Evolutionary conservation across 23 red algal species (phyloP), one percentile per base, ranked within the genome.

Genomic region (Agarophyton chilense): DNA sequence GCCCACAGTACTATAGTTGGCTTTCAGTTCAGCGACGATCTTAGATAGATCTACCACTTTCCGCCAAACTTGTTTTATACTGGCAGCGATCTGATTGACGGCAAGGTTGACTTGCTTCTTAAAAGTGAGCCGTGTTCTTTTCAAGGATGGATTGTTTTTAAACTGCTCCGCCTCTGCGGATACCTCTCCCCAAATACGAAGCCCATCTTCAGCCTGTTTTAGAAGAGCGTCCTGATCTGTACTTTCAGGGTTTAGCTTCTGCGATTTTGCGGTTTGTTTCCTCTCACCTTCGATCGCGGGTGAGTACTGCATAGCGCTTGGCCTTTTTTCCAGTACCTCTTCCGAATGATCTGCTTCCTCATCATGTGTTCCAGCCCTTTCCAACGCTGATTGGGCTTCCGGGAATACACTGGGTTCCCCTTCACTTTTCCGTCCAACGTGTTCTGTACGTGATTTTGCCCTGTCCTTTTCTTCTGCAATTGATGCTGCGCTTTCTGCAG

Each of bases 81-180:
- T 89, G 19, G 66, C 95, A 36, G 95, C 81, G 36, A 93, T 90
- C 76, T 97, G 89, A 66, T 97, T 97, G n/a, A 94, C 82, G 17
- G 77, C 83, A 40, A 88, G 81, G 40, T 93, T 97, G 24, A 97
- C 50, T 44, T 44, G 47, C 43, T 97, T 97, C 74, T 94, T 97
- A 31, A 93, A 49, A 24, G 46, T 65, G 39, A 97, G 82, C 44
- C 95, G 84, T 43, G 25, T 35, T 54, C 54, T 81, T 45, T 83
- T 83, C 40, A 70, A 44, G 16, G 86, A 25, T 10, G 86, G 71
- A 51, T 90, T 57, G 40, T 43, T 68, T 34, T 54, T 46, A 28
- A 90, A 78, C 18, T 52, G 52, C 42, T 78, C 86, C 4, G 86
- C 86, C 42, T 90, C 52, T 14, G 25, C n/a, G 63, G 39, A 66